Evolutionary conservation across 23 red algal genomes (phyloP), one percentile per base, ranked within the genome.

Genomic region (Gracilariopsis chorda): DNA sequence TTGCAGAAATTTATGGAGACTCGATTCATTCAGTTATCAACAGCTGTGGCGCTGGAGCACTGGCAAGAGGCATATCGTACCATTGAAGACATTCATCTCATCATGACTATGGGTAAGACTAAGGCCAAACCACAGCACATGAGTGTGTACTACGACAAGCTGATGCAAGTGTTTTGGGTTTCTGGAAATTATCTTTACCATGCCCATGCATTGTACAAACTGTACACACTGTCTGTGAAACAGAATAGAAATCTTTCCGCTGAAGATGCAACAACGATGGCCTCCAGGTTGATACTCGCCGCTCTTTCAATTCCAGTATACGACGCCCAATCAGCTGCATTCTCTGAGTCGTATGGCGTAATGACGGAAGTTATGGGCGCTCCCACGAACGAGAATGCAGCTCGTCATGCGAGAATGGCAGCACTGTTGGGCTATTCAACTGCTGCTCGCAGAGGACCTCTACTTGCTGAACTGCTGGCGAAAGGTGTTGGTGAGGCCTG

Each of bases 21-120:
- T 9, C 84, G 97, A 35, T 99, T 99, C 77, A 84, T 72, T 41
- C 97, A 99, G 59, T 53, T 95, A 16, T 82, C 94, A 21, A 80
- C 90, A 11, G 85, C 93, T n/a, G 86, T 99, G 10, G 51, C 84
- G 17, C 42, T 94, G 36, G 87, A 94, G 64, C 83, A 96, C 63
- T 99, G 97, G 97, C 93, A 96, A 74, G 93, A 99, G 77, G 97
- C 97, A 2, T 94, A 96, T 39, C 93, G 97, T 14, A 99, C 97
- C 11, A 90, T 95, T 46, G 97, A 99, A 52, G 97, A 99, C 59
- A 93, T 99, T 52, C 97, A 99, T 28, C 71, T 91, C 19, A 93
- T 99, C 1, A 73, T 99, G 84, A 82, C 87, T 2, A 68, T 95
- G 63, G 77, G 82, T 10, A 95, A 94, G 75, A 67, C 84, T 32